Evolutionary conservation across 106 monocot species (phyloP).

Genomic region (Posidonia australis): DNA sequence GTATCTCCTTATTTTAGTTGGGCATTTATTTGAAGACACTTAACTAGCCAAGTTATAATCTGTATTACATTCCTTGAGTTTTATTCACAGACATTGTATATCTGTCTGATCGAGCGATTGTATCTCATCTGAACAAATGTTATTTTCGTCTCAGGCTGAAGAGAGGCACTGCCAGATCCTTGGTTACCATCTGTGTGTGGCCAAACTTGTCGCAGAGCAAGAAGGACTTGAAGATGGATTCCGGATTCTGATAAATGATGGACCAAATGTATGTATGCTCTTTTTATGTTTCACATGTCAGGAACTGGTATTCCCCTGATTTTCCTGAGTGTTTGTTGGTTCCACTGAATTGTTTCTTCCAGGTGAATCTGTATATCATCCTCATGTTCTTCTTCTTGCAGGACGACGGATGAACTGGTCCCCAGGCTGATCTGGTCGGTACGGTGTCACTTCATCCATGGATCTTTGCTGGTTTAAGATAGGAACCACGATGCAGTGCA

Average conservation of each 20-base stretch:
- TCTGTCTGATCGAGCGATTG: too few species aligned
- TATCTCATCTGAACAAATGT: neutral
- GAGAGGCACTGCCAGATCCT: constrained; percentile 70
- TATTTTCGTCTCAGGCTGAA: too few species aligned
- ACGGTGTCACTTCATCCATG: too few species aligned
- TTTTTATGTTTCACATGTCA: neutral
- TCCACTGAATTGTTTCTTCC: neutral
- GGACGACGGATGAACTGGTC: constrained; percentile 97
- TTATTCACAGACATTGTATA: too few species aligned
- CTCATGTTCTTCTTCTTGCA: constrained; percentile 82
- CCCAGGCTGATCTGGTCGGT: constrained; percentile 40
- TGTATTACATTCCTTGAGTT: too few species aligned
- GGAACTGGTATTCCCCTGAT: neutral
- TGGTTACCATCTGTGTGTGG: constrained; percentile 57
- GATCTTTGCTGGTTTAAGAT: too few species aligned
- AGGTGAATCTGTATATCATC: constrained; percentile 96
- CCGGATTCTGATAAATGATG: constrained; percentile 84
- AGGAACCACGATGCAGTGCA: too few species aligned
- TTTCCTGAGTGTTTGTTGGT: neutral
- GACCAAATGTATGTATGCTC: constrained; percentile 54
- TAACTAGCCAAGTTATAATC: too few species aligned
- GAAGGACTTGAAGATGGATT: constrained; percentile 81
- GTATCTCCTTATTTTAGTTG: neutral
- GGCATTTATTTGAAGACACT: too few species aligned
- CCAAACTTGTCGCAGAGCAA: constrained; percentile 83